Conservation (phyloP, 225 moss, liverwort and hornwort genomes). For the Climacium dendroides region DNA sequence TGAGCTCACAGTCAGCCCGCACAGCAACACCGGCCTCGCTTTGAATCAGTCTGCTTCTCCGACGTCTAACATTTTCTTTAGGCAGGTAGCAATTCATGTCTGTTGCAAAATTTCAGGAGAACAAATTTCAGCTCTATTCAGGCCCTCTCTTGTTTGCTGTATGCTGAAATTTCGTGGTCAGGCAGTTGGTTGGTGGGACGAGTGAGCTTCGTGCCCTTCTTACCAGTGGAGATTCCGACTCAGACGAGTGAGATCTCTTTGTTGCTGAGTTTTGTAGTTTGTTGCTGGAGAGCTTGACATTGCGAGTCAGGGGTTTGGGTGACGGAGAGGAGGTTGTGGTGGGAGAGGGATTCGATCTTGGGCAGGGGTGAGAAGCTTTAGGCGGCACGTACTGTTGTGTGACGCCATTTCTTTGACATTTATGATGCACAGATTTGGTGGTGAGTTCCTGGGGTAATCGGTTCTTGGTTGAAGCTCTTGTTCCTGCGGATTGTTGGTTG, state of each 20-base stretch:
- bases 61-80: neutral
- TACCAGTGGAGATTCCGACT: neutral
- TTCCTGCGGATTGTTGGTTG: neutral
- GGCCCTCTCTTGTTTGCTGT: neutral
- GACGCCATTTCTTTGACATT: neutral
- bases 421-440: neutral
- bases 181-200: neutral
- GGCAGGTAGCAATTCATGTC: neutral
- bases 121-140: neutral
- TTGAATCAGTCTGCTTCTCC: constrained; percentile 11
- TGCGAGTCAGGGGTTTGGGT: neutral
- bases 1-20: neutral
- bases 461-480: neutral
- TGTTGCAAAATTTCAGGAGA: neutral
- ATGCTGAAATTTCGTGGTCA: neutral
- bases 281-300: neutral
- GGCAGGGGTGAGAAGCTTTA: neutral
- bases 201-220: neutral
- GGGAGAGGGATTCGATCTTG: neutral
- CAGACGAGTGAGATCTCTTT: neutral
- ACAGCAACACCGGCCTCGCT: neutral
- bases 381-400: neutral
- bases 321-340: neutral
- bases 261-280: neutral
- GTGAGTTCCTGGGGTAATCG: neutral